A percentile compares a stretch with the other conserved stretches of the same genome.
phyloP scores from a whole-genome alignment of 306 rosid genomes.

The Urtica urens region DNA sequence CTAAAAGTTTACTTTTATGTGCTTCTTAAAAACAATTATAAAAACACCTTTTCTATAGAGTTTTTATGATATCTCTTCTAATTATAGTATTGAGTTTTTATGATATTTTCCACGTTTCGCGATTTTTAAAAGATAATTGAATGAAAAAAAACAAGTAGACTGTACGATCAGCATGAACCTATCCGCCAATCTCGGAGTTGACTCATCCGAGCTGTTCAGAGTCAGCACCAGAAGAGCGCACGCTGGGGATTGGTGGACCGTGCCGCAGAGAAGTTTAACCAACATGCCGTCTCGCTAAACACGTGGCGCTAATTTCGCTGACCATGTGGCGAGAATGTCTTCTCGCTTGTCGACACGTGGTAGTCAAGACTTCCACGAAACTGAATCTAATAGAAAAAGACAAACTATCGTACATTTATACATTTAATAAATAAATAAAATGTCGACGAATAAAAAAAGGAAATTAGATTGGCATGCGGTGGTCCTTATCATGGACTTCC shows the following conservation, averaged over 20 bases:
- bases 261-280: background rate
- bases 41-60: no score
- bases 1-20: no score
- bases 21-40: no score
- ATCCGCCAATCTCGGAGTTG: background rate
- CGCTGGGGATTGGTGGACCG: conserved; percentile 3
- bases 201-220: background rate
- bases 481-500: conserved; percentile 17
- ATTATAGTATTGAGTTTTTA: no score
- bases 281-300: conserved; percentile 23
- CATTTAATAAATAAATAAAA: background rate
- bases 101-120: no score
- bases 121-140: background rate
- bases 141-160: background rate
- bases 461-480: conserved; percentile 1
- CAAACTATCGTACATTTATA: background rate
- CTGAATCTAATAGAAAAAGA: conserved; percentile 33
- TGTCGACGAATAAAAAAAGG: background rate
- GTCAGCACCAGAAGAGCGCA: background rate
- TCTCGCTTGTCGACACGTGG: conserved; percentile 14
- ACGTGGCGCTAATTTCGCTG: conserved; percentile 27
- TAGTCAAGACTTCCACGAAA: background rate
- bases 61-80: no score
- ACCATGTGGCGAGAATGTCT: conserved; percentile 12
- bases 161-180: background rate